These are phyloP conservation scores for Artemisia annua DNA, from an alignment of 129 eudicot species.

Conservation along the genomic window DNA sequence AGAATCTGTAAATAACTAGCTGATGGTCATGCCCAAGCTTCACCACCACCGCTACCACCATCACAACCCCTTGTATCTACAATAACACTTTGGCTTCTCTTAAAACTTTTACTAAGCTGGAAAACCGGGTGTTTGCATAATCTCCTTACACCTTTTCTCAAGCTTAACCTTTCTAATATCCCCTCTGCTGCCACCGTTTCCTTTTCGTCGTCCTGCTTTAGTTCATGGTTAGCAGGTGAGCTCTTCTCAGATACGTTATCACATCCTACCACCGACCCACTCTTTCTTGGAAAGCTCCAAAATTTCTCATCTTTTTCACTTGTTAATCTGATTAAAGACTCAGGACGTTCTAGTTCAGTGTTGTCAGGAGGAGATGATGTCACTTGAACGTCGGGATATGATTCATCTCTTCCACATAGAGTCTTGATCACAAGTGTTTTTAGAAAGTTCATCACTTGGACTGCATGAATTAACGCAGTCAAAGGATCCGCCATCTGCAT, in stretches of 20 bases:
- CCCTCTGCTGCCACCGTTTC: constrained; percentile 47
- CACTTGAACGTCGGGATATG: not conserved
- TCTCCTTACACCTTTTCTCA: constrained; percentile 61
- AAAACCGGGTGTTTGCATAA: constrained; percentile 66
- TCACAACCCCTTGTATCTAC: constrained; percentile 14
- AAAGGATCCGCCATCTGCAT: constrained; percentile 97
- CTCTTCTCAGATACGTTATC: constrained; percentile 28
- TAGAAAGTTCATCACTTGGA: constrained; percentile 93
- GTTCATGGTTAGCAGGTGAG: constrained; percentile 35
- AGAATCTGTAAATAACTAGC: not conserved
- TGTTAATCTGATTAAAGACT: constrained; percentile 40
- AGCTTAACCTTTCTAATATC: constrained; percentile 45
- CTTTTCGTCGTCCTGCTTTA: constrained; percentile 32
- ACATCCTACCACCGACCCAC: constrained; percentile 33
- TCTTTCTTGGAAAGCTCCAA: constrained; percentile 50
- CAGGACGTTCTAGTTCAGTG: constrained; percentile 9
- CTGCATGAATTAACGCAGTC: constrained; percentile 93
- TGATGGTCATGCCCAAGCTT: not conserved
- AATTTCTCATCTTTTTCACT: constrained; percentile 36
- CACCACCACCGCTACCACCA: not conserved
- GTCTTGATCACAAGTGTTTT: constrained; percentile 67
- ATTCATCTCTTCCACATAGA: constrained; percentile 52
- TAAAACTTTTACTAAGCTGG: constrained; percentile 47
- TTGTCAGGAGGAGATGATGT: constrained; percentile 29
- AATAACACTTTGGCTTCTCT: constrained; percentile 21